Base-by-base conservation (phyloP, 2,329 filamentous ascomycete genomes). In the Fusarium begoniae region DNA sequence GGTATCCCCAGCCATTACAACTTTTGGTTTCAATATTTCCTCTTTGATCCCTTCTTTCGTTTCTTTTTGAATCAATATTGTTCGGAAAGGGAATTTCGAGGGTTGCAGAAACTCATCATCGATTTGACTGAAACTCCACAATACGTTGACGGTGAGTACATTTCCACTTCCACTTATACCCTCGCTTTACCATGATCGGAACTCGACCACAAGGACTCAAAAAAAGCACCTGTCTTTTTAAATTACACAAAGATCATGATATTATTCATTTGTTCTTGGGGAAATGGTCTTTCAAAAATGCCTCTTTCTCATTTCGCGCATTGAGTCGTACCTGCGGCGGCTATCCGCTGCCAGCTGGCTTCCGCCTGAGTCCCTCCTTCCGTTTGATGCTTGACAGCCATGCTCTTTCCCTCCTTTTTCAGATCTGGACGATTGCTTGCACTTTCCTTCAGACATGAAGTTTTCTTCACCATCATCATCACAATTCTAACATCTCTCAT, bases 1-100 rank as follows among this genome's bases (percentile, higher is more conserved):
- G 76, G 63, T 57, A 71, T 72, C 62, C 60, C 63, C 61, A 66
- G 61, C 69, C 71, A 70, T 79, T 66, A 48, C 70, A 70, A 26
- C 69, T 54, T 66, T 55, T 72, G 55, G 44, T 53, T 68, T 37
- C 73, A 74, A 70, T 65, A 72, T 67, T 76, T 74, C 58, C 64
- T 40, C 54, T 63, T 63, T 65, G 67, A 68, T 62, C 61, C 62
- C 58, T 70, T 57, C 37, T 55, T 51, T 68, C 63, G 51, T 57
- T 67, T 64, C 61, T 62, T 41, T 59, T 70, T 66, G 67, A 63
- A 48, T 67, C 69, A 75, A 70, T 67, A 57, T 76, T 38, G 58
- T 59, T 73, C 70, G 37, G 37, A 63, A 64, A 60, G 62, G 60
- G 63, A 69, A 32, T 37, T 51, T 73, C n/a, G 28, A 67, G 35